Evolutionary conservation across 345 rosid species (phyloP), one percentile per base, ranked within the genome.

Genomic region (Litchi chinensis): DNA sequence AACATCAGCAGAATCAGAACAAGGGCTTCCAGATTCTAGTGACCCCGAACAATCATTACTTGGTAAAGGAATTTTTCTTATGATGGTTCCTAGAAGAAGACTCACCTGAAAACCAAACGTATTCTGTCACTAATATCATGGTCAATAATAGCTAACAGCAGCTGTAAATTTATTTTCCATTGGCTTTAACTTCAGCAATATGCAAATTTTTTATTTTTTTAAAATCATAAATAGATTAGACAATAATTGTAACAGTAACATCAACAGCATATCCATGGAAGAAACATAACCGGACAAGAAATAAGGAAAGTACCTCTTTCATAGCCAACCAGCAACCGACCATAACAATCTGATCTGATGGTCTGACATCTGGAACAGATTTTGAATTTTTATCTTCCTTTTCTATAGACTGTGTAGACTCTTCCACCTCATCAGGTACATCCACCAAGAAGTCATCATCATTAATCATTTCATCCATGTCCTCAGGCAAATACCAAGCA

Each of bases 271-370:
- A 54, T 62, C 8, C 39, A 68, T 50, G 52, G 80, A 81, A 44
- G 80, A 71, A 83, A 54, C 59, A 28, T 48, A 77, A 76, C 24
- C 19, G 56, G 8, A 76, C 52, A 71, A 76, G 10, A 81, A 63
- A 79, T 21, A 71, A 54, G 75, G 73, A 43, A 76, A 73, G 54
- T 88, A 93, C 98, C 99, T 95, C 99, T 86, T 95, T 93, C 99
- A 92, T 95, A 48, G 98, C 99, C 75, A 93, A 88, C 99, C 99
- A 95, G 87, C 98, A 92, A 80, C 98, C 98, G 76, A 93, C 98
- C 99, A 95, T 92, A 44, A 95, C 96, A 78, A 91, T 82, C 81
- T 95, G 99, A 57, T 92, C 97, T 60, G 93, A 86, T 76, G 85
- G 76, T 82, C 87, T 79, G 44, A 66, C 78, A 81, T 86, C 93